Evolutionary conservation across 345 rosid species (phyloP).

Genomic region (Aurinia saxatilis): DNA sequence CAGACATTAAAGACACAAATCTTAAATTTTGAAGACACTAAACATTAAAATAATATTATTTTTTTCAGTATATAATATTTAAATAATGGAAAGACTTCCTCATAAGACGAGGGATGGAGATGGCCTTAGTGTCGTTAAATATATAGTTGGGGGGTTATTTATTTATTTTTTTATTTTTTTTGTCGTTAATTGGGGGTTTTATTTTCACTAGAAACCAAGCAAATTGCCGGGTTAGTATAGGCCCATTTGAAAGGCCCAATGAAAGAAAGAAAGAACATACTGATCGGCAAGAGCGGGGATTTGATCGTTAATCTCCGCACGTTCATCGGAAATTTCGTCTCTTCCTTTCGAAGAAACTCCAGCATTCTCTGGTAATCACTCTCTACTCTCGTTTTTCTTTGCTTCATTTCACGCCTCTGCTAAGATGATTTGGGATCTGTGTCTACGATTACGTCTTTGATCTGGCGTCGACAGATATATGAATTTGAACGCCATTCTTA

Average conservation of each 20-base stretch:
- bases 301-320: conserved; percentile 23
- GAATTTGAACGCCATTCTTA: background rate
- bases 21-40: no score
- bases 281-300: conserved; percentile 20
- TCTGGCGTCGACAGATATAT: background rate
- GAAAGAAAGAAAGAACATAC: background rate
- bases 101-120: no score
- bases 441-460: background rate
- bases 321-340: conserved; percentile 16
- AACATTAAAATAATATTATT: no score
- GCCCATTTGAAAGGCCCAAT: conserved; percentile 10
- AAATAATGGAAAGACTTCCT: no score
- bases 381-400: background rate
- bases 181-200: no score
- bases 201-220: no score
- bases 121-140: no score
- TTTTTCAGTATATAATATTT: no score
- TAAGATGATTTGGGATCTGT: background rate
- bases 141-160: no score
- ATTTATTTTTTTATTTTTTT: no score
- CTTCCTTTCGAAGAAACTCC: background rate
- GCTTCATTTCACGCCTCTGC: background rate
- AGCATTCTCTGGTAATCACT: conserved; percentile 6
- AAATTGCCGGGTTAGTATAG: no score
- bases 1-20: no score